Conservation (phyloP, 352 stramenopile genomes). For the Thraustochytrium striatum region DNA sequence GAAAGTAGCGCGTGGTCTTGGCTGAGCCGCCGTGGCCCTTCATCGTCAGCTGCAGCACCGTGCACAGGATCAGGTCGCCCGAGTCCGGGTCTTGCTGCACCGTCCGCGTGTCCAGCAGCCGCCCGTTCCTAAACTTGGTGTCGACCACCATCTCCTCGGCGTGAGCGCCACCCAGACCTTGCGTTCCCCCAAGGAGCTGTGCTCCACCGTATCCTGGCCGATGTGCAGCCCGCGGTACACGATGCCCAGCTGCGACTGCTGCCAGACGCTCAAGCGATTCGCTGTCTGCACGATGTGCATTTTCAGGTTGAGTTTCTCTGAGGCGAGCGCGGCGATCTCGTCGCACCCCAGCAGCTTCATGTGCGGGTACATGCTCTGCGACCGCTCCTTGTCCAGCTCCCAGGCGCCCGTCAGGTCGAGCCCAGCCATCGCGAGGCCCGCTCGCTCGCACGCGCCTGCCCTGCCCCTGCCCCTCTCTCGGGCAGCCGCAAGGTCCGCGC, state of each 20-base stretch:
- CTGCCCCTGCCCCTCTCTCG: not conserved
- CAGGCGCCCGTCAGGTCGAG: slow-evolving; percentile 27
- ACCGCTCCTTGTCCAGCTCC: slow-evolving; percentile 47
- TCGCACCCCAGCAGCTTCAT: slow-evolving; percentile 47
- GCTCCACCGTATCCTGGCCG: slow-evolving; percentile 30
- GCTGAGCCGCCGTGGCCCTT: not conserved
- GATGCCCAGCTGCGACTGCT: slow-evolving; percentile 45
- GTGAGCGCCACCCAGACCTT: slow-evolving; percentile 35
- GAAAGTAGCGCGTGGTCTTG: slow-evolving; percentile 30
- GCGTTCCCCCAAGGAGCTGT: slow-evolving; percentile 17
- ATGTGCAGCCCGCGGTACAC: slow-evolving; percentile 32
- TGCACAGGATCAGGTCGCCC: slow-evolving; percentile 27
- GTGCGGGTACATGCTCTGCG: slow-evolving; percentile 45
- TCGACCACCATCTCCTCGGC: slow-evolving; percentile 27
- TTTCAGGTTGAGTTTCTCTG: slow-evolving; percentile 44
- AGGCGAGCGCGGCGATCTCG: slow-evolving; percentile 43
- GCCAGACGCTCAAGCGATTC: slow-evolving; percentile 18
- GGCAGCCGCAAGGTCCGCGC: too few species aligned
- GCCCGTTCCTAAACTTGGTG: slow-evolving; percentile 43
- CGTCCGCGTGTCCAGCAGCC: slow-evolving; percentile 21
- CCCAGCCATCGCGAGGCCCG: not conserved
- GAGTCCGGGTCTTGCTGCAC: slow-evolving; percentile 9
- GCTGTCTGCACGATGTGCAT: slow-evolving; percentile 35
- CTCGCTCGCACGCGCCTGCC: not conserved
- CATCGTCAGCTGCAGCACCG: slow-evolving; percentile 15